Base-by-base conservation (phyloP, 257 asterid genomes). In the Nicotiana noctiflora region DNA sequence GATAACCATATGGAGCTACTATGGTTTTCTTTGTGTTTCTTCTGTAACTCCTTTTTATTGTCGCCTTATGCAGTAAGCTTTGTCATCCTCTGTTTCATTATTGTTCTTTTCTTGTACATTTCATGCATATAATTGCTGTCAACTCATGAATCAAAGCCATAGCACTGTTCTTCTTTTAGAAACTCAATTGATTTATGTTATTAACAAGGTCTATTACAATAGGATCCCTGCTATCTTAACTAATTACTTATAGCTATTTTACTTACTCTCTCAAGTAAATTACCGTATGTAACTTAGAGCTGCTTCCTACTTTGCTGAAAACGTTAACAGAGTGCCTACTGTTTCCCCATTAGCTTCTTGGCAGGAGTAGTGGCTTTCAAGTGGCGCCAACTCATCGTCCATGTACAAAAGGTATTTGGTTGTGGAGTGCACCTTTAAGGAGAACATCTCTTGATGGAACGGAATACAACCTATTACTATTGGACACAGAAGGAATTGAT, bases 401-500 rank as follows among this genome's bases (percentile, higher is more conserved):
- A 75, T 96, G 99, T 85, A 96, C 99, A 2, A 96, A 96, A 87
- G 99, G 99, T 65, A 97, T 96, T 87, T 96, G 99, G 99, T 75
- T 96, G 88, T 96, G 99, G 99, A 96, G 99, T 86, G 87, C 97
- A 62, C 99, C 99, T 23, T 67, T 96, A 31, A 78, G 85, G 84
- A 90, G 98, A 86, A 94, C 95, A 77, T 96, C 99, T 32, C 93
- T 96, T 81, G 99, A 94, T 88, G 99, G 97, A 87, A 94, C 99
- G 4, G 97, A 91, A 68, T 96, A 90, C 93, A 96, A 83, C 86
- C 97, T 96, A 19, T 86, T 96, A 86, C 98, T 96, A 79, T 83
- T 96, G 85, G 99, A 96, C 81, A 86, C 97, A 2, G 99, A 96
- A 91, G 99, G 99, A 85, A 96, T 96, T 82, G 99, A 96, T 88